Evolutionary conservation across 1,139 yeast genomes (phyloP).

Genomic region (Debaryomyces nepalensis): DNA sequence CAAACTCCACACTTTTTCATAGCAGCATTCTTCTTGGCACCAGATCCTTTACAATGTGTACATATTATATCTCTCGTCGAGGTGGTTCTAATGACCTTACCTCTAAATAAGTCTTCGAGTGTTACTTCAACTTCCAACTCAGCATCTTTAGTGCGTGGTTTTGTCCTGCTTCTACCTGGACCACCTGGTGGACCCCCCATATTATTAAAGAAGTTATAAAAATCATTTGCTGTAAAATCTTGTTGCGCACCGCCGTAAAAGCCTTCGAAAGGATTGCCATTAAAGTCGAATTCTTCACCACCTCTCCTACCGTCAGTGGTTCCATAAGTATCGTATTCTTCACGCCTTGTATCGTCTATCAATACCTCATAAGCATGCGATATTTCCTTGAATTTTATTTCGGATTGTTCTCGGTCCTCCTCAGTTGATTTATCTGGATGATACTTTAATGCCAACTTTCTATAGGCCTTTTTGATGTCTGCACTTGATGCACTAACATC

Average conservation of each 20-base stretch:
- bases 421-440: conserved; percentile 85
- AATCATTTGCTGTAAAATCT: conserved; percentile 66
- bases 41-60: conserved; percentile 71
- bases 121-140: conserved; percentile 64
- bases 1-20: conserved; percentile 66
- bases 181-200: conserved; percentile 32
- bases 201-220: conserved; percentile 67
- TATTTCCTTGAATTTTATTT: conserved; percentile 73
- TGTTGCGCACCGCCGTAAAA: conserved; percentile 34
- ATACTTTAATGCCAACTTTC: conserved; percentile 69
- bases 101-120: conserved; percentile 78
- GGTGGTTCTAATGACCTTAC: conserved; percentile 77
- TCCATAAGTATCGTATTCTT: conserved; percentile 63
- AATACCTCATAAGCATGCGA: conserved; percentile 78
- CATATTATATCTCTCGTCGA: conserved; percentile 78
- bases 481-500: conserved; percentile 60
- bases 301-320: conserved; percentile 40
- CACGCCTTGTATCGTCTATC: conserved; percentile 62
- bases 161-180: conserved; percentile 17
- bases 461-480: conserved; percentile 78
- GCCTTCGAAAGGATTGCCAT: conserved; percentile 49
- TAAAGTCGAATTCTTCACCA: conserved; percentile 26
- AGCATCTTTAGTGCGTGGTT: conserved; percentile 65
- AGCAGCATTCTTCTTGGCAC: conserved; percentile 66
- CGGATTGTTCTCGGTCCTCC: conserved; percentile 68